phyloP scores from a whole-genome alignment of 345 rosid species.

The Alliaria petiolata region DNA sequence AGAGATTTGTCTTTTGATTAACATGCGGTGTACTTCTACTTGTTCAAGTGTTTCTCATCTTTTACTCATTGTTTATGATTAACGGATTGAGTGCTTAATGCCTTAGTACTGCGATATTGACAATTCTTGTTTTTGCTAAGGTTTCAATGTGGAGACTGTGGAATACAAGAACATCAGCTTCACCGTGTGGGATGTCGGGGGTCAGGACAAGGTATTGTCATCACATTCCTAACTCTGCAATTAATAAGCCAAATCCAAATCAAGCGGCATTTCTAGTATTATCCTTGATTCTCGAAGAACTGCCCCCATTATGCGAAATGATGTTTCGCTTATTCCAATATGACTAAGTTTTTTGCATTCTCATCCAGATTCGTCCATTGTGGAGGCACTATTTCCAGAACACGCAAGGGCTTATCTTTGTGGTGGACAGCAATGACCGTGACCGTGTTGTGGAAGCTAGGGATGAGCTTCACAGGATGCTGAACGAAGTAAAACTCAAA shows the following conservation, averaged over 20 bases:
- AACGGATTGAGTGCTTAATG: background rate
- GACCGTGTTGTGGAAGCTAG: constrained; percentile 78
- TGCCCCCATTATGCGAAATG: background rate
- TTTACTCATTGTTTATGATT: background rate
- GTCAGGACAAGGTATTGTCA: constrained; percentile 64
- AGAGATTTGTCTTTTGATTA: background rate
- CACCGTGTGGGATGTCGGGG: constrained; percentile 81
- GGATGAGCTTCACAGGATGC: constrained; percentile 72
- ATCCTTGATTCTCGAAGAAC: background rate
- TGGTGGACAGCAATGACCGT: constrained; percentile 72
- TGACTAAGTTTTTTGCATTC: background rate
- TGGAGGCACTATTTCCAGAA: constrained; percentile 81
- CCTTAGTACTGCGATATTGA: background rate
- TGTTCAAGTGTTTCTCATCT: background rate
- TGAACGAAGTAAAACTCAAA: constrained; percentile 50
- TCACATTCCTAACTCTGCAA: background rate
- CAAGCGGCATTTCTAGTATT: background rate
- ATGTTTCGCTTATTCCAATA: background rate
- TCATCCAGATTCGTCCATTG: constrained; percentile 59
- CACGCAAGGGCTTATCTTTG: constrained; percentile 75
- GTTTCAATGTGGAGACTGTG: constrained; percentile 75
- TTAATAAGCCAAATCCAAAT: background rate
- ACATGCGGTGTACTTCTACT: background rate
- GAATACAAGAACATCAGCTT: constrained; percentile 79
- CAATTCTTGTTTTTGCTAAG: constrained; percentile 20